A percentile compares a stretch with the other conserved stretches of the same genome.
Conservation (phyloP, 805 yeast genomes). For the Candida krabiensis region DNA sequence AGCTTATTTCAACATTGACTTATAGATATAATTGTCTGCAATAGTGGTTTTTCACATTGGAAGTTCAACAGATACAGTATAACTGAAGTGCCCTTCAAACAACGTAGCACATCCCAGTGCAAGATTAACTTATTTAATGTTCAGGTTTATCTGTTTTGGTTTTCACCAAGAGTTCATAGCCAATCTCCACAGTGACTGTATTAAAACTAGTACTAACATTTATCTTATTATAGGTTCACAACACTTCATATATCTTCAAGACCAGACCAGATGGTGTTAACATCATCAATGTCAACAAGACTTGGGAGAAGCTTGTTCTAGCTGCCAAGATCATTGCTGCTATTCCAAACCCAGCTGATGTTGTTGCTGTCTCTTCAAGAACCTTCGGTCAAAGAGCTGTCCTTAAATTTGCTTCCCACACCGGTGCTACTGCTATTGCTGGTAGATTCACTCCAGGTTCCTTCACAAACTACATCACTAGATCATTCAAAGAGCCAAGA, state of each 20-base stretch:
- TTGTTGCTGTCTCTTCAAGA: slow-evolving; percentile 98
- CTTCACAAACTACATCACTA: slow-evolving; percentile 99
- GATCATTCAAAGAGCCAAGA: slow-evolving; percentile 99
- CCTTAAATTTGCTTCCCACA: slow-evolving; percentile 98
- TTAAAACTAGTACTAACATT: slow-evolving; percentile 8
- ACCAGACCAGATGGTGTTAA: slow-evolving; percentile 99
- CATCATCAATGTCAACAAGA: slow-evolving; percentile 97
- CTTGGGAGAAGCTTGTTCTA: slow-evolving; percentile 99
- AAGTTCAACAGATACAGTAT: too few relatives aligned
- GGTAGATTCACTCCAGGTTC: slow-evolving; percentile 99
- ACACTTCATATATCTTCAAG: slow-evolving; percentile 94
- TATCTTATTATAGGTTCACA: slow-evolving; percentile 68
- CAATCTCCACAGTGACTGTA: too few relatives aligned
- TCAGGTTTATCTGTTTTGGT: too few relatives aligned
- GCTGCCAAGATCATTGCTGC: slow-evolving; percentile 99
- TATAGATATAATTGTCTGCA: too few relatives aligned
- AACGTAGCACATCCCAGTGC: too few relatives aligned
- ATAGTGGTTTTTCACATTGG: too few relatives aligned
- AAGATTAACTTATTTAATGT: too few relatives aligned
- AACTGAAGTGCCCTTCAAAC: too few relatives aligned
- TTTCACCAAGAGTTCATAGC: too few relatives aligned
- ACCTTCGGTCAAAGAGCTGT: slow-evolving; percentile 99
- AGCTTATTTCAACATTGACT: too few relatives aligned
- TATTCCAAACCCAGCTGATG: slow-evolving; percentile 97
- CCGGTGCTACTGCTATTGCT: slow-evolving; percentile 99